Evolutionary conservation across 768 basidiomycete genomes (phyloP), one percentile per base, ranked within the genome.

Genomic region (Cystobasidium ongulense): DNA sequence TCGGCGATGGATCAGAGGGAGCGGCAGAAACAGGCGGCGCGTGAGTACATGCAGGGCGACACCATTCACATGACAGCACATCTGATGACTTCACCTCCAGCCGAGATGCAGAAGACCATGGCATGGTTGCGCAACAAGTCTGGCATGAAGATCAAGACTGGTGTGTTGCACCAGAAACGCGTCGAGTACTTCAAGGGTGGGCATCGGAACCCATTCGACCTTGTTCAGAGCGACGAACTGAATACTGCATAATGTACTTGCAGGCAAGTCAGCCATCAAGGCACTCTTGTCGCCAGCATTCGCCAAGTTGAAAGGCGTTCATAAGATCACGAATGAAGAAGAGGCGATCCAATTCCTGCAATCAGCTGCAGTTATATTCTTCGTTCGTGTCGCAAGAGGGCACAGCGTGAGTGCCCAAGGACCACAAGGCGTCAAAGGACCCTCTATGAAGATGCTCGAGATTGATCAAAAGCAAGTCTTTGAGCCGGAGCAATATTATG

Each of bases 141-240:
- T 17, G 91, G 91, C 1, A 87, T 97, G 78, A 97, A 96, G 84
- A 86, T 88, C 67, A 86, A 91, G 76, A 88, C 89, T 11, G 96
- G 96, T 25, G 89, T 93, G 10, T 83, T 97, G 79, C 91, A 91
- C 78, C 95, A 95, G 27, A 96, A 95, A 82, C 88, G 95, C 39
- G 83, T 94, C 64, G 95, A 98, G 82, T 99, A 98, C 83, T 99
- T 98, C 85, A 99, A 93, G 84, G 96, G 95, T 93, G 64, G 77
- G 85, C 76, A 50, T 23, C 31, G 17, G 29, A 23, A n/a, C 31
- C 15, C 15, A 23, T 23, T 46, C 61, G 31, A 31, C 43, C 50
- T 33, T 29, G 27, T 52, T 31, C 5, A 63, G 21, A n/a, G 31
- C 29, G 18, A 27, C 62, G 3, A 0, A 3, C 10, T 27, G 41